These are phyloP conservation scores for Fusarium oligoseptatum DNA, from an alignment of 2,329 filamentous ascomycete species.

Conservation along the genomic window DNA sequence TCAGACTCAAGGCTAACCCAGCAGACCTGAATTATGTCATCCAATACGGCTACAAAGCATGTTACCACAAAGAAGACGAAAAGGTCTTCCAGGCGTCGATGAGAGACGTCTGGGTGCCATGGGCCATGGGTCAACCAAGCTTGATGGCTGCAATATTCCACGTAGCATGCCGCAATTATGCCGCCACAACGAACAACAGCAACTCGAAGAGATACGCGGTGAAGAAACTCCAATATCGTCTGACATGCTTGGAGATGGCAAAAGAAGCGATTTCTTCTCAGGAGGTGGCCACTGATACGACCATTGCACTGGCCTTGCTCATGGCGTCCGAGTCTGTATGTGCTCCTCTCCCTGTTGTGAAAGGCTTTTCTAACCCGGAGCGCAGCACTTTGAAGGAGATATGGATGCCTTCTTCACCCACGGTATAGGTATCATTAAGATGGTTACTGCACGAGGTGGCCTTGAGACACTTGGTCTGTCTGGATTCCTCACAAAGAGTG, in stretches of 20 bases:
- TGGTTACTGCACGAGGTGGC: slow-evolving; percentile 15
- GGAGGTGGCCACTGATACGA: slow-evolving; percentile 9
- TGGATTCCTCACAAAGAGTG: slow-evolving; percentile 14
- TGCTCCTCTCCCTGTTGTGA: neutral
- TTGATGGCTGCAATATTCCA: slow-evolving; percentile 35
- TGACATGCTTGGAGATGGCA: slow-evolving; percentile 16
- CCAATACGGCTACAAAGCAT: slow-evolving; percentile 15
- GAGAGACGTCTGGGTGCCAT: slow-evolving; percentile 27
- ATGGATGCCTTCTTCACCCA: slow-evolving; percentile 12
- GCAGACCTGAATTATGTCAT: slow-evolving; percentile 14
- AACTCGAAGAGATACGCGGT: neutral
- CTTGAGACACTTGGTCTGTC: slow-evolving; percentile 23
- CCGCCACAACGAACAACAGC: slow-evolving; percentile 13
- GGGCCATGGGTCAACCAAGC: slow-evolving; percentile 23
- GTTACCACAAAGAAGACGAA: slow-evolving; percentile 11
- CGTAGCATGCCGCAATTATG: slow-evolving; percentile 37
- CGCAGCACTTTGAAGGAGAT: slow-evolving; percentile 15
- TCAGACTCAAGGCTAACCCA: neutral
- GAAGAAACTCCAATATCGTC: slow-evolving; percentile 14
- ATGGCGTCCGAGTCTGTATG: slow-evolving; percentile 26
- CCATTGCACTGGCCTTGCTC: slow-evolving; percentile 15
- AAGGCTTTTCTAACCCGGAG: neutral
- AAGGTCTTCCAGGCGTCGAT: neutral
- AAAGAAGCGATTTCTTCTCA: slow-evolving; percentile 13
- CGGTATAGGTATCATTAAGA: slow-evolving; percentile 16